These are phyloP conservation scores for Hirschfeldia incana DNA, from an alignment of 345 rosid genomes.

Conservation along the genomic window DNA sequence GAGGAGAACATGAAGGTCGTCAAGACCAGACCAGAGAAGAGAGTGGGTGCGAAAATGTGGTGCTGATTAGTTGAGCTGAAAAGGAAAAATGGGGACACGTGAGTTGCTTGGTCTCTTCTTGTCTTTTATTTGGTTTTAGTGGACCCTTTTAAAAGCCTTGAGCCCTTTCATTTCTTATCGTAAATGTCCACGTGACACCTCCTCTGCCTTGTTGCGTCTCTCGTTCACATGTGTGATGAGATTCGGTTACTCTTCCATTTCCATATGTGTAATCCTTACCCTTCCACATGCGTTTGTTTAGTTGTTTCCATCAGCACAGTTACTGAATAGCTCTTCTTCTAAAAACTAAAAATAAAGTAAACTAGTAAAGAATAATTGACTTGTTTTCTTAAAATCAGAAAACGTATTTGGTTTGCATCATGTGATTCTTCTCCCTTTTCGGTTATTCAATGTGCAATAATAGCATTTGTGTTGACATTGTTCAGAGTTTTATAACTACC, in stretches of 20 bases:
- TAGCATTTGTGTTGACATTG: neutral
- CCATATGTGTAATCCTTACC: conserved; percentile 15
- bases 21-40: conserved; percentile 26
- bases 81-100: conserved; percentile 24
- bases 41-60: conserved; percentile 25
- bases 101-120: conserved; percentile 38
- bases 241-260: neutral
- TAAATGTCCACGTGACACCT: conserved; percentile 27
- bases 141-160: neutral
- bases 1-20: conserved; percentile 39
- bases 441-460: neutral
- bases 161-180: conserved; percentile 33
- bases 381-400: too few relatives aligned
- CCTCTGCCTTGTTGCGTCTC: conserved; percentile 29
- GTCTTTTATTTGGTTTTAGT: neutral
- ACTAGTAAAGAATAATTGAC: too few relatives aligned
- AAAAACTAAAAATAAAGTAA: too few relatives aligned
- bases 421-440: too few relatives aligned
- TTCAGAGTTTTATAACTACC: neutral
- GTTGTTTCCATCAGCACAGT: neutral
- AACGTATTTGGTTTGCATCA: too few relatives aligned
- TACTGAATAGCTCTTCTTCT: too few relatives aligned
- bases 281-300: conserved; percentile 35
- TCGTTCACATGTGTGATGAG: conserved; percentile 27
- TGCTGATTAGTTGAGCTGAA: conserved; percentile 29